Base-by-base conservation (phyloP, 1,284 basidiomycete species). In the Pascua sp. region DNA sequence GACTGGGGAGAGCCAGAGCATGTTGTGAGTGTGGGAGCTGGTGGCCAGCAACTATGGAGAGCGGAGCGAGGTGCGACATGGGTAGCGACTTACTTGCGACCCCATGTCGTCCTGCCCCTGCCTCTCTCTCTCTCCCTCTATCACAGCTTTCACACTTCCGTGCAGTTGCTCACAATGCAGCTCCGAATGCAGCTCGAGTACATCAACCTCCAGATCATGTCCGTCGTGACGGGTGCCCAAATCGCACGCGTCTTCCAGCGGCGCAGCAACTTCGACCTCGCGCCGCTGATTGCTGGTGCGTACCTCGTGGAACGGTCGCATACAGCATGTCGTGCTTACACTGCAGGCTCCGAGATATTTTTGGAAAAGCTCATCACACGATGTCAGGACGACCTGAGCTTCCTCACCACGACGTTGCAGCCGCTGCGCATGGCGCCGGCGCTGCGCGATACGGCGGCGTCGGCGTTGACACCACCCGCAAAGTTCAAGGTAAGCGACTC, bases 1-100 rank as follows among this genome's bases (percentile, higher is more conserved):
- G 85, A 86, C 18, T 95, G 90, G 90, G 89, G 90, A 36, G 93
- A 96, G 75, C 92, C 94, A 0, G 91, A 95, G 75, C 89, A 88
- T 63, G 87, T 94, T 65, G 91, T 95, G 79, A 81, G 90, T 83
- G 15, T 16, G 3, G 11, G 24, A 32, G 24, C 24, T 32, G 24
- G 24, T 32, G 24, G 24, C 24, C 24, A 32, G 24, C 24, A 32
- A 32, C 24, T 32, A 32, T 32, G 24, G 24, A 32, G 24, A 32
- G 24, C 7, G 3, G 24, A 32, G 24, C 24, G 24, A 32, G 24
- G 9, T 42, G 41, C n/a, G 53, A 13, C 17, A 4, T 24, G n/a
- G n/a, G n/a, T n/a, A n/a, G 24, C 24, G 8, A n/a, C 24, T 11
- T 37, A 15, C 37, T 11, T 24, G 11, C 24, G 24, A 32, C 3